phyloP scores from a whole-genome alignment of 2,329 filamentous ascomycete species.

The Penicillium crustosum region DNA sequence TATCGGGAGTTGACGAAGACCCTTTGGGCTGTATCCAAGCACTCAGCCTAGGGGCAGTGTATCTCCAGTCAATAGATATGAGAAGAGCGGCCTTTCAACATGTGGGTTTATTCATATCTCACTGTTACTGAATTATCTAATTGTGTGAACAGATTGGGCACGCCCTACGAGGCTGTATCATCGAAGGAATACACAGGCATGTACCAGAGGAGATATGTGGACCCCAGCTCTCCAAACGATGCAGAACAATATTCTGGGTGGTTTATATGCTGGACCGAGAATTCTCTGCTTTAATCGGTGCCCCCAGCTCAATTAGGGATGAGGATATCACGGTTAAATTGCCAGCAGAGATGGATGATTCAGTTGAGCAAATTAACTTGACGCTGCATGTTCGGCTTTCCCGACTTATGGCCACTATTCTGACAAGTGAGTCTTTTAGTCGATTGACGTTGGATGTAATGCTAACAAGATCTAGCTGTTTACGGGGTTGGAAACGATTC shows the following conservation, averaged over 20 bases:
- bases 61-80: too few relatives aligned
- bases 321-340: constrained; percentile 31
- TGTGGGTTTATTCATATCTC: not conserved
- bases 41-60: too few relatives aligned
- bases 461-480: constrained; percentile 17
- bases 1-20: too few relatives aligned
- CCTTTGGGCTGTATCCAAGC: too few relatives aligned
- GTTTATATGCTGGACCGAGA: constrained; percentile 33
- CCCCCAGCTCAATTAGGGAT: constrained; percentile 30
- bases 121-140: not conserved
- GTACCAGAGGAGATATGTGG: constrained; percentile 27
- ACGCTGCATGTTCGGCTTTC: constrained; percentile 30
- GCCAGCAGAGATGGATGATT: constrained; percentile 22
- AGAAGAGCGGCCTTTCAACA: too few relatives aligned
- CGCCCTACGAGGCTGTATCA: constrained; percentile 29
- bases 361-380: constrained; percentile 24
- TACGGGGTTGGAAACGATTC: constrained; percentile 28
- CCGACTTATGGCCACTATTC: constrained; percentile 25
- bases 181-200: constrained; percentile 31
- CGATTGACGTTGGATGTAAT: too few relatives aligned
- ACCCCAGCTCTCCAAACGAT: constrained; percentile 25
- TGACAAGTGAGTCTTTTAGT: constrained; percentile 21
- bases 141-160: constrained; percentile 25
- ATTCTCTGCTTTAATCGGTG: constrained; percentile 30
- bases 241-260: constrained; percentile 30